Percentiles rank a stretch among this genome's conserved stretches.
phyloP scores from a whole-genome alignment of 176 grass and related monocot species.

The Areca catechu region DNA sequence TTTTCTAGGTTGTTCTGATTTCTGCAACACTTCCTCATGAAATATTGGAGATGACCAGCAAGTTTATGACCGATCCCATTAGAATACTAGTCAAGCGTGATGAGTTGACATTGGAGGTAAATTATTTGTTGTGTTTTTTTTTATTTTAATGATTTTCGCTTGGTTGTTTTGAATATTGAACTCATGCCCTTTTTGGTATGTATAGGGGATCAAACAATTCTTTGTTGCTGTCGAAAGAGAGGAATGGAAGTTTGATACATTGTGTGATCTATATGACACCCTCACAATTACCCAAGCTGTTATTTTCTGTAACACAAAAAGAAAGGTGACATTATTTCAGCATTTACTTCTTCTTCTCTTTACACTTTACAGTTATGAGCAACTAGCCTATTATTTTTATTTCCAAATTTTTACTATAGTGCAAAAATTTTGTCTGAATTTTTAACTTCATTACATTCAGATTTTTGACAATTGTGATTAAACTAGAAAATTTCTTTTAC shows the following conservation, averaged over 20 bases:
- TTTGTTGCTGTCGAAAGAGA: constrained; percentile 96
- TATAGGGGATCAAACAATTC: constrained; percentile 93
- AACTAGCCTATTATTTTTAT: too few species aligned
- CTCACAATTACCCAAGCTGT: constrained; percentile 95
- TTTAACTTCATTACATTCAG: too few species aligned
- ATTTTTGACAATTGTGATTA: too few species aligned
- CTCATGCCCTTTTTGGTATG: constrained; percentile 2
- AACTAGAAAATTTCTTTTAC: too few species aligned
- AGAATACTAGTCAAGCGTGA: constrained; percentile 97
- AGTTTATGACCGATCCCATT: constrained; percentile 89
- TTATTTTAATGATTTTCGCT: constrained; percentile 1
- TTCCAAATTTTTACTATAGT: too few species aligned
- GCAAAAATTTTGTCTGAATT: too few species aligned
- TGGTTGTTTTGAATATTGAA: background rate
- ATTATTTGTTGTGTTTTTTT: background rate
- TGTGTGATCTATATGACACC: constrained; percentile 97
- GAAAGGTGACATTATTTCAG: constrained; percentile 42
- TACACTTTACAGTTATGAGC: too few species aligned
- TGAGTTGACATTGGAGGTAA: constrained; percentile 94
- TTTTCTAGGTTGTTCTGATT: constrained; percentile 58
- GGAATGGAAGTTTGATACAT: constrained; percentile 97
- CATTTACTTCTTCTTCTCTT: too few species aligned
- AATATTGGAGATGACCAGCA: constrained; percentile 88
- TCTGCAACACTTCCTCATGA: constrained; percentile 87
- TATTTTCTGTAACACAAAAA: constrained; percentile 96